Percentiles rank a stretch among this genome's conserved stretches.
phyloP scores from a whole-genome alignment of 1,139 yeast species.

The Kodamaea plutei region DNA sequence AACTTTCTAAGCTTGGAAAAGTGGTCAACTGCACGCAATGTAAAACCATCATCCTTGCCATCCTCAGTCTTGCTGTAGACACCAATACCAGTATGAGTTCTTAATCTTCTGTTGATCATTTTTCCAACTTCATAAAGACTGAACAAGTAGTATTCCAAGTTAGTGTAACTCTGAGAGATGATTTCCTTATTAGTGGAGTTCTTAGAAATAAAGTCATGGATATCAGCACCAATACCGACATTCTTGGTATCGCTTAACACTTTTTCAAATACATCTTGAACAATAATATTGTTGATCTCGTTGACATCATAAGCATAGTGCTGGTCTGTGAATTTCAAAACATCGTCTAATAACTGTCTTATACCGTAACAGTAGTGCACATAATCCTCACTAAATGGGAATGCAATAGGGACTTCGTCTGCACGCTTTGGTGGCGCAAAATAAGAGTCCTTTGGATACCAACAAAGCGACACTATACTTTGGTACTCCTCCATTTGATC shows the following conservation, averaged over 20 bases:
- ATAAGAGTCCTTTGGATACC: conserved; percentile 59
- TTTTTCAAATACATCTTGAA: conserved; percentile 62
- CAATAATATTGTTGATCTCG: conserved; percentile 44
- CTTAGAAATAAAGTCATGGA: conserved; percentile 54
- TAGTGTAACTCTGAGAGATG: conserved; percentile 82
- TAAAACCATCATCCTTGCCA: conserved; percentile 33
- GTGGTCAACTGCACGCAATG: conserved; percentile 39
- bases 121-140: conserved; percentile 56
- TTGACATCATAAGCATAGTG: conserved; percentile 52
- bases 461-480: conserved; percentile 58
- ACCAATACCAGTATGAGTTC: conserved; percentile 54
- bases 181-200: conserved; percentile 80
- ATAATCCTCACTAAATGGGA: conserved; percentile 88
- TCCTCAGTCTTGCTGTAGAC: conserved; percentile 26
- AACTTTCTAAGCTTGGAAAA: conserved; percentile 62
- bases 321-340: conserved; percentile 60
- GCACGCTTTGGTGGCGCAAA: conserved; percentile 40
- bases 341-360: conserved; percentile 59
- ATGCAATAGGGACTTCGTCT: conserved; percentile 54
- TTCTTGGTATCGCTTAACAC: conserved; percentile 52
- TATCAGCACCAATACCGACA: conserved; percentile 62
- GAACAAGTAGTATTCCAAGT: conserved; percentile 76
- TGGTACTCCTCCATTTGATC: conserved; percentile 58
- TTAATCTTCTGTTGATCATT: conserved; percentile 36
- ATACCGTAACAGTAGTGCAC: conserved; percentile 80